Base-by-base conservation (phyloP, 2,329 filamentous ascomycete genomes). In the Fusarium stilboides region DNA sequence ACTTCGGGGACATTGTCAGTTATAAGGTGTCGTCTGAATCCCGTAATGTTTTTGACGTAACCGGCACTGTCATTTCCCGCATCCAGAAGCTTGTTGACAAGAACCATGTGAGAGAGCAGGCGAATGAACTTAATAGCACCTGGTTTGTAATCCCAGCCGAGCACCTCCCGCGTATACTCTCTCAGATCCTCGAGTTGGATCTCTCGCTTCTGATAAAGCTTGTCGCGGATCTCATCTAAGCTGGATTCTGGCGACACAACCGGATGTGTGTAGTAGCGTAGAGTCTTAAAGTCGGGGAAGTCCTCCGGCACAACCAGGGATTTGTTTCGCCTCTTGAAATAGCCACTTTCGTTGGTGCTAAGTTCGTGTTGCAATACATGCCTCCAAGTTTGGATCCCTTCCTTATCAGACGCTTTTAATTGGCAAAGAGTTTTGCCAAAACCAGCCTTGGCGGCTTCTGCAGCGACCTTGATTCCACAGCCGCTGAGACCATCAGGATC, bases 231-330 rank as follows among this genome's bases (percentile, higher is more conserved):
- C 3, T 61, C 39, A 4, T 72, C 72, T 3, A 81, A 51, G 9
- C 28, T 72, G 80, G 51, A 95, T 74, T 26, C 87, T 84, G 10
- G 87, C 78, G 94, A 98, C 5, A 98, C 91, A 2, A 92, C 89
- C 0, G 96, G 96, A 74, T 94, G 90, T 0, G 92, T 95, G 73
- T 99, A 99, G 75, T 93, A 97, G 13, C 92, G 86, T 20, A 98
- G 81, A 9, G 97, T 88, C 42, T 94, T 91, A 46, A 88, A 81
- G 66, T 93, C 90, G 0, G 96, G 96, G 69, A 98, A 99, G 36
- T 87, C 85, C 0, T 93, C 89, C 0, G 95, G 95, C 33, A 99
- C 92, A 6, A 80, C 83, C 46, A 98, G 80, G 3, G 89, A 87
- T 68, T 89, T 91, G 75, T 96, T 93, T 74, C 89, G 93, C 15